Conservation (phyloP, 2,329 filamentous ascomycete species). For the Penicillium sp. region DNA sequence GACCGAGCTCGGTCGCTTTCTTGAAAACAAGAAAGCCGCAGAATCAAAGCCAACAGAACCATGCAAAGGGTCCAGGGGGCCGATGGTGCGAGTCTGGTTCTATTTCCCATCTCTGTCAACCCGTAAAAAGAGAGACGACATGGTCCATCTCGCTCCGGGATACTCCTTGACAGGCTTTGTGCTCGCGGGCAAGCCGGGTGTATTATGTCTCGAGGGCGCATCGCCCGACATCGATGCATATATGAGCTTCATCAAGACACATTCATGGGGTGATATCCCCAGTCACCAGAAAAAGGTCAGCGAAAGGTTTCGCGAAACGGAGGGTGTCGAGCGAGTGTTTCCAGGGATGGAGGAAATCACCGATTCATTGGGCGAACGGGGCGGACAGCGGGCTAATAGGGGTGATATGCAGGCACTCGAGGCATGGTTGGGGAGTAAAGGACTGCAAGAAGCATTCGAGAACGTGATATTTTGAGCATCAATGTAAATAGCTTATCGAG, state of each 20-base stretch:
- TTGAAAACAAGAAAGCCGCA: constrained; percentile 21
- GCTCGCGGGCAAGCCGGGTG: constrained; percentile 59
- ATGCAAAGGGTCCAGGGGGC: constrained; percentile 8
- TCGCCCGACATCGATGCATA: constrained; percentile 54
- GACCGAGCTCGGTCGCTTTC: constrained; percentile 34
- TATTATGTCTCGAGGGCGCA: constrained; percentile 36
- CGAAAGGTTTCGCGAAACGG: constrained; percentile 51
- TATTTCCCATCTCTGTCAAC: constrained; percentile 63
- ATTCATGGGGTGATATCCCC: constrained; percentile 62
- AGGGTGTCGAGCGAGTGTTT: constrained; percentile 27
- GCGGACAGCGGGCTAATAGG: constrained; percentile 34
- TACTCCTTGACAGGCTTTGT: constrained; percentile 59
- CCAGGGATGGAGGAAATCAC: constrained; percentile 35
- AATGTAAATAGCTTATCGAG: too few species aligned
- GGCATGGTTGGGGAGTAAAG: constrained; percentile 27
- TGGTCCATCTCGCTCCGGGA: constrained; percentile 53
- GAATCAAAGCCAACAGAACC: background rate
- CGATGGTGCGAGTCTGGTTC: constrained; percentile 58
- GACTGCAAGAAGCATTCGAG: constrained; percentile 32
- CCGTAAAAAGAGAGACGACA: constrained; percentile 56
- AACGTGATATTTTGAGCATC: constrained; percentile 37
- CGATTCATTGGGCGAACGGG: constrained; percentile 32
- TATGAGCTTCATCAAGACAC: constrained; percentile 63
- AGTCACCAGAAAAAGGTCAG: constrained; percentile 62
- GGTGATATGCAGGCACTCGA: constrained; percentile 38